A percentile compares a stretch with the other conserved stretches of the same genome.
These are phyloP conservation scores for Hysterium pulicare DNA, from an alignment of 2,329 filamentous ascomycete genomes.

Conservation along the genomic window DNA sequence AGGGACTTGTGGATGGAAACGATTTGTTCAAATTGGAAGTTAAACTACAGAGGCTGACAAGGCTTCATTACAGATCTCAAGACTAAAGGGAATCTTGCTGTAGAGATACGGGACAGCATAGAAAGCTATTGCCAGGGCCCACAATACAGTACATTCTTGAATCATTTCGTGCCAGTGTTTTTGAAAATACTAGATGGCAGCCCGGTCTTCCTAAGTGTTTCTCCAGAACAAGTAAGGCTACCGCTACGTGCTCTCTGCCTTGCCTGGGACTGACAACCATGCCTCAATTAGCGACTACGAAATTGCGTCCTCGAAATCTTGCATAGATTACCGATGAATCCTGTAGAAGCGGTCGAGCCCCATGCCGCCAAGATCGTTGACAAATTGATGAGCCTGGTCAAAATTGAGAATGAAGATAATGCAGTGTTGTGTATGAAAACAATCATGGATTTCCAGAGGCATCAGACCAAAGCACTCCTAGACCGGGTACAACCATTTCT, in stretches of 20 bases:
- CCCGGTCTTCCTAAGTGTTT: constrained; percentile 87
- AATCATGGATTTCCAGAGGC: constrained; percentile 92
- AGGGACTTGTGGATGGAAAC: not conserved
- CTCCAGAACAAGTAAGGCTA: constrained; percentile 72
- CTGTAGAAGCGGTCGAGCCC: constrained; percentile 77
- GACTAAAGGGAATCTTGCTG: constrained; percentile 76
- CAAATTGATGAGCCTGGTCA: constrained; percentile 81
- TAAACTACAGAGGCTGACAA: too few species aligned
- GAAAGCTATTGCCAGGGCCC: constrained; percentile 79
- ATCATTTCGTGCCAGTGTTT: constrained; percentile 86
- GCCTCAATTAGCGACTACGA: constrained; percentile 71
- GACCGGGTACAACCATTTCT: constrained; percentile 86
- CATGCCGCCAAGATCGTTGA: constrained; percentile 88
- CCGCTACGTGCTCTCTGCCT: not conserved
- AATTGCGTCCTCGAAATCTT: constrained; percentile 93
- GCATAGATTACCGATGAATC: constrained; percentile 74
- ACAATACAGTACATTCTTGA: constrained; percentile 76
- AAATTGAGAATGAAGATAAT: constrained; percentile 96
- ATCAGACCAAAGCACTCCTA: constrained; percentile 79
- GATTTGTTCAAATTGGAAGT: too few species aligned
- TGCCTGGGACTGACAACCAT: constrained; percentile 4
- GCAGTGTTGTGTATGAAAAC: constrained; percentile 98
- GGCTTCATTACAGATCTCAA: constrained; percentile 81
- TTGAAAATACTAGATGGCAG: constrained; percentile 78
- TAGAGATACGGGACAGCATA: constrained; percentile 84